A percentile compares a stretch with the other conserved stretches of the same genome.
These are phyloP conservation scores for Anthracocystis walkeri DNA, from an alignment of 1,284 basidiomycete species.

Conservation along the genomic window DNA sequence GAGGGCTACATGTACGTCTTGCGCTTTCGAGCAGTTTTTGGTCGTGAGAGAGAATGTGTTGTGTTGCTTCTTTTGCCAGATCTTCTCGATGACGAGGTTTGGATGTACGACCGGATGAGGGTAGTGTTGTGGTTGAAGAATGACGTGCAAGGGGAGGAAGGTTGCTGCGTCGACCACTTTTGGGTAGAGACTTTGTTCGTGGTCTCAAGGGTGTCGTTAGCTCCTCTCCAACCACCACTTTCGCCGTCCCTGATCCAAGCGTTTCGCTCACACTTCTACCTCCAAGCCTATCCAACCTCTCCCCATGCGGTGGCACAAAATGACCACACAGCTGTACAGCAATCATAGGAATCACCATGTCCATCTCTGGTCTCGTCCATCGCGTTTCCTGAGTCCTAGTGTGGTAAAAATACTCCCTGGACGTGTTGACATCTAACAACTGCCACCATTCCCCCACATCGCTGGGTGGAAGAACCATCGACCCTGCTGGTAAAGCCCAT, in stretches of 20 bases:
- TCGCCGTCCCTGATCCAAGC: background rate
- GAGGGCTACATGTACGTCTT: constrained; percentile 3
- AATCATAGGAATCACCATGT: constrained; percentile 84
- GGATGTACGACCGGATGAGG: background rate
- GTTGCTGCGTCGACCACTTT: background rate
- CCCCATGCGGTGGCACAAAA: background rate
- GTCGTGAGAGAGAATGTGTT: constrained; percentile 18
- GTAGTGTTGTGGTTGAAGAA: too few relatives aligned
- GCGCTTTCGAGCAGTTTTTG: constrained; percentile 11
- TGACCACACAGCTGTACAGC: constrained; percentile 81
- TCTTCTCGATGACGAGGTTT: background rate
- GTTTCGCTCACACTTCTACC: background rate
- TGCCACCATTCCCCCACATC: constrained; percentile 95
- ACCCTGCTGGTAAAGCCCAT: constrained; percentile 90
- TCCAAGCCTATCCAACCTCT: background rate
- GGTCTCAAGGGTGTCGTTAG: background rate
- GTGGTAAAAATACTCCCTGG: constrained; percentile 90
- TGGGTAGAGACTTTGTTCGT: constrained; percentile 9
- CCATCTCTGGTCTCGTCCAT: constrained; percentile 83
- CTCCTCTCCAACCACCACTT: background rate
- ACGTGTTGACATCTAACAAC: constrained; percentile 81
- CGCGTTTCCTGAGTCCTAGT: constrained; percentile 86
- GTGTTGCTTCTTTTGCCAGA: background rate
- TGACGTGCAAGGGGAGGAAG: too few relatives aligned
- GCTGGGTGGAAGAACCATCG: constrained; percentile 86